Percentiles rank a stretch among this genome's conserved stretches.
phyloP scores from a whole-genome alignment of 176 grass and related monocot species.

The Paspalum vaginatum region DNA sequence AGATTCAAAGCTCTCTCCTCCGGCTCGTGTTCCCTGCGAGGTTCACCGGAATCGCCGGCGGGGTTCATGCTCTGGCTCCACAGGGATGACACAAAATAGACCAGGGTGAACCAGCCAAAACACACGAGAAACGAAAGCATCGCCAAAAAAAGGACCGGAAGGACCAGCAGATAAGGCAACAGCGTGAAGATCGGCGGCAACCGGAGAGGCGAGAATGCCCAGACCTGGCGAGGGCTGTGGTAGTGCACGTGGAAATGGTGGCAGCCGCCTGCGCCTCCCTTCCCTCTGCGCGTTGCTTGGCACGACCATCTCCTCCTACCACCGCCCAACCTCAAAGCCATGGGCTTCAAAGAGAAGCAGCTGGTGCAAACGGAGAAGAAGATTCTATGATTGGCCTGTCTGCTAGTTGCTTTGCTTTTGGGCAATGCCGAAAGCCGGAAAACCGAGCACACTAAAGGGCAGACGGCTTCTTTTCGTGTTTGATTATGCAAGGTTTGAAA shows the following conservation, averaged over 20 bases:
- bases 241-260: slow-evolving; percentile 46
- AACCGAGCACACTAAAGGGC: slow-evolving; percentile 7
- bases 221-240: slow-evolving; percentile 33
- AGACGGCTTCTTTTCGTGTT: slow-evolving; percentile 7
- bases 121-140: slow-evolving; percentile 30
- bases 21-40: background rate
- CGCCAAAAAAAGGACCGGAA: slow-evolving; percentile 30
- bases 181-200: slow-evolving; percentile 5
- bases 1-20: background rate
- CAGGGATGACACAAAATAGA: slow-evolving; percentile 30
- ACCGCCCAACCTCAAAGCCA: slow-evolving; percentile 16
- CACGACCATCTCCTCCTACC: background rate
- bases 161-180: slow-evolving; percentile 29
- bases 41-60: background rate
- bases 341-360: background rate
- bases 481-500: slow-evolving; percentile 36
- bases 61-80: background rate
- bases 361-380: background rate
- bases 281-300: background rate
- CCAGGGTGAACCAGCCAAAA: slow-evolving; percentile 47
- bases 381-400: slow-evolving; percentile 15
- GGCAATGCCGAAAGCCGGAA: background rate
- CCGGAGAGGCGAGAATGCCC: slow-evolving; percentile 1
- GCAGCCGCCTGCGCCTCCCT: background rate
- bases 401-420: background rate